Evolutionary conservation across 129 eudicot genomes (phyloP), one percentile per base, ranked within the genome.

Genomic region (Tanacetum coccineum): DNA sequence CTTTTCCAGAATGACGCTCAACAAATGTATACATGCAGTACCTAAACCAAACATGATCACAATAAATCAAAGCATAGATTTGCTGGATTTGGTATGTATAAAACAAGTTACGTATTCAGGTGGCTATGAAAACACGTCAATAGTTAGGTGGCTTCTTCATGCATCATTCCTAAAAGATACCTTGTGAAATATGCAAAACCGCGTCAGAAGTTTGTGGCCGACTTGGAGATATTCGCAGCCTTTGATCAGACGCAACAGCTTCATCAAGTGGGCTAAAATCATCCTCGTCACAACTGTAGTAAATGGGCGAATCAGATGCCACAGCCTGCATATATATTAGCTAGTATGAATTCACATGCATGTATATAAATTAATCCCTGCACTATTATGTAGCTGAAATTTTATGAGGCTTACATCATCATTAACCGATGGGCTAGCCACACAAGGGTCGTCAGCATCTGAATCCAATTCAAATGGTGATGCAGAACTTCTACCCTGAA

Each of bases 251-350:
- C 13, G 30, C 68, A 47, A 21, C 64, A 48, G 51, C 77, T 32
- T 55, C 71, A 48, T 73, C 80, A 71, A 64, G 54, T 36, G 66
- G 70, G 30, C 75, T 72, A 40, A 74, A 71, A 50, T 79, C 70
- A 57, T 85, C 94, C 48, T 89, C 96, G 66, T 83, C 72, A 53
- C 94, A 89, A 64, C 84, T 86, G 72, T 79, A 86, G 81, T 74
- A 86, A 51, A 76, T 49, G 17, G 84, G 64, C 4, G 87, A 74
- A 81, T 81, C 90, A 39, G 90, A 75, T 66, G 72, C 64, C 68
- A 42, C 68, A 40, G 70, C 86, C 90, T 89, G 96, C 80, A 81
- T 40, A 52, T 40, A 52, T 57, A 10, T 70, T 39, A 68, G 28
- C 42, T 36, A 7, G 42, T 9, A 22, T 39, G 44, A 17, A 46